A percentile compares a stretch with the other conserved stretches of the same genome.
Evolutionary conservation across 2,329 filamentous ascomycete species (phyloP).

Genomic region (Alternaria solani): DNA sequence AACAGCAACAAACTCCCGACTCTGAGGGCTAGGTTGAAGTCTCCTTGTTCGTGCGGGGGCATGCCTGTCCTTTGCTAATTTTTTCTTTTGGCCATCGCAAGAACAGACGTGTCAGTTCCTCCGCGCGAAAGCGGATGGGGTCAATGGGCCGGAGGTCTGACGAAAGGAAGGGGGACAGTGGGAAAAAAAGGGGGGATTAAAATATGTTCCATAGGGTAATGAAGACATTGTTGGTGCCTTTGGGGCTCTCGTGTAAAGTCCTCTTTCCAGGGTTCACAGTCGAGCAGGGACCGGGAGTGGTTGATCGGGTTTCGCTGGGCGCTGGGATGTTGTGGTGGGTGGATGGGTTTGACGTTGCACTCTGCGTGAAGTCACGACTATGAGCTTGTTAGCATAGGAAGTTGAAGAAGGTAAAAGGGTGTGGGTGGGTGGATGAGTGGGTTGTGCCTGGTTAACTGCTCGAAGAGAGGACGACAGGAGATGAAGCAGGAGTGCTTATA

Average conservation of each 20-base stretch:
- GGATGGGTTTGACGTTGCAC: not conserved
- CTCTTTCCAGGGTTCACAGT: not conserved
- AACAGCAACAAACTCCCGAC: conserved; percentile 47
- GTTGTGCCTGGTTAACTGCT: not conserved
- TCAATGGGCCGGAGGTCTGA: not conserved
- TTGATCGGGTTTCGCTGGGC: not conserved
- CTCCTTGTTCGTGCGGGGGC: not conserved
- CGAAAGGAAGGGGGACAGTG: not conserved
- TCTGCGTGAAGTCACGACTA: not conserved
- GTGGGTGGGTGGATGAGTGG: not conserved
- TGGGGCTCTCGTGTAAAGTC: not conserved
- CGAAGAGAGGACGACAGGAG: not conserved
- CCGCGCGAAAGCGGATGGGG: not conserved
- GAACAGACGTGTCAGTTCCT: not conserved
- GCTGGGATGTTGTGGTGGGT: not conserved
- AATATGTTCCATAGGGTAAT: not conserved
- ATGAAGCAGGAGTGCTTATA: not conserved
- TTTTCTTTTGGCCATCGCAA: not conserved
- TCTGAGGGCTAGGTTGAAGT: conserved; percentile 44
- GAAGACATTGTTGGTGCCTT: not conserved
- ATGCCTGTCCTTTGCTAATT: not conserved
- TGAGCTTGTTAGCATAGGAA: not conserved
- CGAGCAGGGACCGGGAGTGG: not conserved
- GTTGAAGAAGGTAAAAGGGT: not conserved
- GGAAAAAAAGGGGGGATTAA: too few species aligned